Base-by-base conservation (phyloP, 768 basidiomycete genomes). In the Rhodotorula toruloides region DNA sequence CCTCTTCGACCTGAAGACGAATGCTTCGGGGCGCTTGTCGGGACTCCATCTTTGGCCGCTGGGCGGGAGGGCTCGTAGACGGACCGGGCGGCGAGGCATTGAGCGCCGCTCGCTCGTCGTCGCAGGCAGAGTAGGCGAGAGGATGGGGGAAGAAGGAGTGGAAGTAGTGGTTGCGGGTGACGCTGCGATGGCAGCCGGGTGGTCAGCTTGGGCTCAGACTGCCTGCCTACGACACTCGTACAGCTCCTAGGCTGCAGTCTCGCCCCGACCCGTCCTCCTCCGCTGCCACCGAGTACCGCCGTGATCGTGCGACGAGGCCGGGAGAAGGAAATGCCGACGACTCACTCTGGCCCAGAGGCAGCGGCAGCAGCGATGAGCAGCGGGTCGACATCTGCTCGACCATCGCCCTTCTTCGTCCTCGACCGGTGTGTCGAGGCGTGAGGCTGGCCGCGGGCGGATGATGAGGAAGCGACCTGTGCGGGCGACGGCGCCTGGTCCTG, bases 121-220 rank as follows among this genome's bases (percentile, higher is more conserved):
- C 67, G 69, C 61, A 67, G 1, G 59, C 32, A 12, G 67, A 60
- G 50, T 70, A 71, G 81, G 79, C 61, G 80, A 79, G 37, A 81
- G 43, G 29, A 0, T 81, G 82, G 0, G 87, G 86, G 72, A 85
- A 85, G 77, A 87, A 85, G 73, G 87, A 87, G 76, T 93, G 91
- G 54, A 86, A 83, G 74, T 88, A 89, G 76, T 93, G 91, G 73
- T 91, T 89, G 50, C 89, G 83, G 44, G 91, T 91, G 61, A 88
- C 82, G 67, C 74, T 74, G 67, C 17, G 25, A 19, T 13, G 44
- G 46, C 46, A 7, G 25, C n/a, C n/a, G n/a, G n/a, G n/a, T n/a
- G n/a, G n/a, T n/a, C n/a, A n/a, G n/a, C n/a, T n/a, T n/a, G n/a
- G n/a, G n/a, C n/a, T n/a, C n/a, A n/a, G n/a, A n/a, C n/a, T n/a